Percentiles rank a stretch among this genome's conserved stretches.
Evolutionary conservation across 768 basidiomycete species (phyloP).

Genomic region (Clavaria fumosa): DNA sequence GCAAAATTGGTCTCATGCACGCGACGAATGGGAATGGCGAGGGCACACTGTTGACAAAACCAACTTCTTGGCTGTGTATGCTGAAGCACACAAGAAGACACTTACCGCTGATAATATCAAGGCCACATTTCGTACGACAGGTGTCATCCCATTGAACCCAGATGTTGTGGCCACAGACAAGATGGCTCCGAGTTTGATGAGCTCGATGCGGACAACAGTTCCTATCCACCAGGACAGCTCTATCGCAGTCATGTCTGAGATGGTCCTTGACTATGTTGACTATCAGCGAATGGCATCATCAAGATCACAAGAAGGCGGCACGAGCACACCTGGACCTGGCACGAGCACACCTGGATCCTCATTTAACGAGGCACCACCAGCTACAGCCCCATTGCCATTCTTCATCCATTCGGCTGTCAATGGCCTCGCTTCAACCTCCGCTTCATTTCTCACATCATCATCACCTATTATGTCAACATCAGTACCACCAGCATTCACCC

Average conservation of each 20-base stretch:
- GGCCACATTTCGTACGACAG: slow-evolving; percentile 13
- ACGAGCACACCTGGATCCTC: not conserved
- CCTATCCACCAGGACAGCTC: slow-evolving; percentile 8
- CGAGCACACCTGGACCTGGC: not conserved
- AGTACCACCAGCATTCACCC: no score
- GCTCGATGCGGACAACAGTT: slow-evolving; percentile 8
- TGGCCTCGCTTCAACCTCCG: no score
- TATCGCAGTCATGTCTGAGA: not conserved
- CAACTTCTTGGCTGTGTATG: slow-evolving; percentile 19
- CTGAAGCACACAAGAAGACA: slow-evolving; percentile 12
- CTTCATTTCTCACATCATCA: no score
- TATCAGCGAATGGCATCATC: not conserved
- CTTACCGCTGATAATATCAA: slow-evolving; percentile 11
- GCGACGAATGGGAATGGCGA: slow-evolving; percentile 10
- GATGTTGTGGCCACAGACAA: slow-evolving; percentile 12
- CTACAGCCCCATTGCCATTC: no score
- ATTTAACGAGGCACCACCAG: no score
- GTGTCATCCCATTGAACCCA: slow-evolving; percentile 13
- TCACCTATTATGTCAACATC: no score
- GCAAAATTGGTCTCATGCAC: slow-evolving; percentile 13
- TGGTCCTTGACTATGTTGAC: not conserved
- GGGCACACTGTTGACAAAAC: slow-evolving; percentile 15
- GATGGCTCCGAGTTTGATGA: slow-evolving; percentile 12
- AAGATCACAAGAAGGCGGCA: not conserved
- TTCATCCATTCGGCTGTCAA: no score